phyloP scores from a whole-genome alignment of 371 early-diverging fungal genomes.

The Basidiobolus meristosporus region DNA sequence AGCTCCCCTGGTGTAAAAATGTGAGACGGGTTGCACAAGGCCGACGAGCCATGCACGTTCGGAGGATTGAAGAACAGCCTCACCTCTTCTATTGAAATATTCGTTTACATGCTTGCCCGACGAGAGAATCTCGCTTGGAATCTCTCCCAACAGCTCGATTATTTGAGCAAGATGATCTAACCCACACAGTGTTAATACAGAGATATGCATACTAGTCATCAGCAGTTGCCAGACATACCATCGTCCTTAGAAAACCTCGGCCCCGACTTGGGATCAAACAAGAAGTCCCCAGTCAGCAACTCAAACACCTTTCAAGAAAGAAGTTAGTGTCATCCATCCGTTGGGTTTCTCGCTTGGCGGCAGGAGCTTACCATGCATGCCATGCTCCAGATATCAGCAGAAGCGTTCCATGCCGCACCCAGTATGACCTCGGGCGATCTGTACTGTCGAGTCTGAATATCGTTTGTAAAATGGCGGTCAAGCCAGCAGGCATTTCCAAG shows the following conservation, averaged over 20 bases:
- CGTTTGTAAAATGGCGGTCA: conserved; percentile 84
- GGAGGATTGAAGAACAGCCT: too few relatives aligned
- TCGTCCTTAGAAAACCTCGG: conserved; percentile 72
- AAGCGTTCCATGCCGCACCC: conserved; percentile 73
- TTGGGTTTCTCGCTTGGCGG: too few relatives aligned
- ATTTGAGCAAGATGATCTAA: conserved; percentile 93
- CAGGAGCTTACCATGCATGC: conserved; percentile 67
- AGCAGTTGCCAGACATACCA: conserved; percentile 22
- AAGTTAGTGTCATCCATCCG: too few relatives aligned
- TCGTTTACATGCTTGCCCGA: conserved; percentile 56
- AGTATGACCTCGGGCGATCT: conserved; percentile 94
- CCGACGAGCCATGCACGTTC: too few relatives aligned
- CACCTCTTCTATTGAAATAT: conserved; percentile 53
- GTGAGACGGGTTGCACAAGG: too few relatives aligned
- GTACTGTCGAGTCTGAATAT: conserved; percentile 96
- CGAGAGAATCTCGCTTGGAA: conserved; percentile 50
- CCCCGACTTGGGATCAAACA: conserved; percentile 85
- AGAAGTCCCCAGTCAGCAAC: conserved; percentile 81
- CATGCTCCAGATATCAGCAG: conserved; percentile 94
- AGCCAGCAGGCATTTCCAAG: conserved; percentile 94
- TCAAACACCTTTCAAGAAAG: conserved; percentile 39
- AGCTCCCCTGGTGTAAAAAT: conserved; percentile 44
- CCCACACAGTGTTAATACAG: conserved; percentile 1
- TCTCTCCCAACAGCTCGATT: conserved; percentile 72
- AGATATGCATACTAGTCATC: too few relatives aligned